Conservation (phyloP, 306 rosid species). For the Canavalia gladiata region DNA sequence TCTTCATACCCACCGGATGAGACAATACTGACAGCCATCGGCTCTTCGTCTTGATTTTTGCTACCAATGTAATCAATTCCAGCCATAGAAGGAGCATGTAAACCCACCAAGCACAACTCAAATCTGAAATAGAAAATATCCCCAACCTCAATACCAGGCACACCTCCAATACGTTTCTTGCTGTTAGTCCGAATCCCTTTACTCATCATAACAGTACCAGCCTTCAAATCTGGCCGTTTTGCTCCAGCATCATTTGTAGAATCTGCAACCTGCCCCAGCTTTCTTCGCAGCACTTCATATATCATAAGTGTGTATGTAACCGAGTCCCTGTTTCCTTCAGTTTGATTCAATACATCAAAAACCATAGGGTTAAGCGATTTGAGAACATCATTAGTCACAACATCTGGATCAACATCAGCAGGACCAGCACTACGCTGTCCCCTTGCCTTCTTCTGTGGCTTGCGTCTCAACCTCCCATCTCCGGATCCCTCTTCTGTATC, state of each 20-base stretch:
- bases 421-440: constrained; percentile 42
- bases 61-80: constrained; percentile 86
- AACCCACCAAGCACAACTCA: constrained; percentile 84
- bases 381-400: constrained; percentile 59
- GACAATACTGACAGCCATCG: constrained; percentile 91
- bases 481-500: constrained; percentile 58
- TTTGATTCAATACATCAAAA: constrained; percentile 57
- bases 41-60: constrained; percentile 81
- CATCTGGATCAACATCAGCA: constrained; percentile 62
- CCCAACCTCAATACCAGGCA: constrained; percentile 90
- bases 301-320: constrained; percentile 61
- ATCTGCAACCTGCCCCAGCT: constrained; percentile 77
- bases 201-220: constrained; percentile 71
- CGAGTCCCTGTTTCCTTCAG: constrained; percentile 65
- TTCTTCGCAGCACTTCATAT: constrained; percentile 77
- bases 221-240: constrained; percentile 83
- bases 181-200: constrained; percentile 83
- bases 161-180: constrained; percentile 72
- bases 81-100: constrained; percentile 92
- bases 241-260: constrained; percentile 62
- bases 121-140: constrained; percentile 91
- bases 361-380: constrained; percentile 54
- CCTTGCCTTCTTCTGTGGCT: constrained; percentile 53
- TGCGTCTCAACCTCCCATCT: constrained; percentile 54
- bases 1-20: constrained; percentile 97